Conservation (phyloP, 805 yeast species). For the Candida orba region DNA sequence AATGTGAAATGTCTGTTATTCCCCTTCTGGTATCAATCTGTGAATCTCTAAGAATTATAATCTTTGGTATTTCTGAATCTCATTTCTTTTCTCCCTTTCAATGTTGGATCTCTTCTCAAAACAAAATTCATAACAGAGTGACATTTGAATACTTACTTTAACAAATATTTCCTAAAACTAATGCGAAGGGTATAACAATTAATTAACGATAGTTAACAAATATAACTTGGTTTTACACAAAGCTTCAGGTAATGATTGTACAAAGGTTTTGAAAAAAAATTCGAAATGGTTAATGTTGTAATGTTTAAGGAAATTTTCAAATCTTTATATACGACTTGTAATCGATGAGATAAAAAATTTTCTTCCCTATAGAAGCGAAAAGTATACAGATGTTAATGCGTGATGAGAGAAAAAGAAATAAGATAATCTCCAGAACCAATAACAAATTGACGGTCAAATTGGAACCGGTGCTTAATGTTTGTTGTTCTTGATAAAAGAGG, state of each 20-base stretch:
- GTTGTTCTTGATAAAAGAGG: conserved; percentile 4
- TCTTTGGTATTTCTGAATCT: neutral
- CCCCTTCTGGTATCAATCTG: too few species aligned
- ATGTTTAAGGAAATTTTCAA: conserved; percentile 4
- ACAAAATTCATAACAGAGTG: too few species aligned
- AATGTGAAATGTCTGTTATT: too few species aligned
- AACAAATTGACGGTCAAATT: conserved; percentile 4
- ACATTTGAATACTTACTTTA: conserved; percentile 1
- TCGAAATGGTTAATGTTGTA: neutral
- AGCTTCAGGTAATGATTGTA: conserved; percentile 9
- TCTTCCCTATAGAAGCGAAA: conserved; percentile 5
- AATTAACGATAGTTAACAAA: conserved; percentile 1
- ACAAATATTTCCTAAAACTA: conserved; percentile 6
- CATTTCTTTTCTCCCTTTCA: neutral
- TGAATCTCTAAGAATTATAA: too few species aligned
- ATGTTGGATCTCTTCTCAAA: too few species aligned
- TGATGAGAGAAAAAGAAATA: conserved; percentile 5
- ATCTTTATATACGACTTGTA: conserved; percentile 5
- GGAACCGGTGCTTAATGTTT: conserved; percentile 5
- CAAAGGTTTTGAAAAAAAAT: conserved; percentile 1
- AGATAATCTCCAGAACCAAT: conserved; percentile 4
- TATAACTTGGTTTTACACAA: conserved; percentile 5
- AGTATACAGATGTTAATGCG: conserved; percentile 3
- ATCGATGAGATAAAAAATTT: neutral
- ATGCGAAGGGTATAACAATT: conserved; percentile 5